Evolutionary conservation across 1,284 basidiomycete genomes (phyloP).

Genomic region (Apiotrichum brassicae): DNA sequence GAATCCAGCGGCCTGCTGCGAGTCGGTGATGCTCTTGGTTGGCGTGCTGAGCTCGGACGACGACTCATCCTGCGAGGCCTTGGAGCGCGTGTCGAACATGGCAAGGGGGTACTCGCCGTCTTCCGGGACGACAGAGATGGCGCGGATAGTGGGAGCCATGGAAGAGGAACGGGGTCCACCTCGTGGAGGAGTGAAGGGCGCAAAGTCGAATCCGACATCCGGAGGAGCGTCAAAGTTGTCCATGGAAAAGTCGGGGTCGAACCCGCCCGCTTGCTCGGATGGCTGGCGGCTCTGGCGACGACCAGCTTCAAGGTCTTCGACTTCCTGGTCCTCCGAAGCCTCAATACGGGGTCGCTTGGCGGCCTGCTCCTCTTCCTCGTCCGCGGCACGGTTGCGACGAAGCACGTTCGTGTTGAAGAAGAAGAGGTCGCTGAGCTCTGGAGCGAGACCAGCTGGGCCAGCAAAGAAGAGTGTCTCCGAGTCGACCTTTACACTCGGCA

Average conservation of each 20-base stretch:
- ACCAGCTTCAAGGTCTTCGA: constrained; percentile 56
- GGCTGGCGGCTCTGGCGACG: constrained; percentile 43
- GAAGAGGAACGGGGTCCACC: constrained; percentile 19
- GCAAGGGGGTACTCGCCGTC: constrained; percentile 64
- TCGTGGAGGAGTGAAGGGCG: background rate
- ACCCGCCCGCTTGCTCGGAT: constrained; percentile 11
- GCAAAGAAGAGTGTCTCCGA: constrained; percentile 67
- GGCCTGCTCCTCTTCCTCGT: constrained; percentile 44
- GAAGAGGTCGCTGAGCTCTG: constrained; percentile 75
- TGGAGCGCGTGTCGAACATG: constrained; percentile 63
- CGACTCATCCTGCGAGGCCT: constrained; percentile 1
- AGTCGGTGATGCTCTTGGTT: constrained; percentile 1
- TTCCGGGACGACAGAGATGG: constrained; percentile 36
- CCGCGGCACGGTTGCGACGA: constrained; percentile 37
- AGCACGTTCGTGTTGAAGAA: constrained; percentile 61
- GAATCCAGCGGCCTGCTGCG: constrained; percentile 53
- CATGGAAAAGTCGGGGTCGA: constrained; percentile 9
- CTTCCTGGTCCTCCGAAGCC: constrained; percentile 2
- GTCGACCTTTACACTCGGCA: constrained; percentile 65
- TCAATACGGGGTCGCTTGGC: constrained; percentile 30
- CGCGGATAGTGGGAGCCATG: constrained; percentile 26
- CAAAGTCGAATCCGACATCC: constrained; percentile 18
- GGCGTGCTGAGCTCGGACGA: constrained; percentile 2
- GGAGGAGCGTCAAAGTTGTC: constrained; percentile 12
- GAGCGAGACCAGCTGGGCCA: constrained; percentile 61